Conservation (phyloP, 371 early-diverging fungal species). For the Mucor plumbeus region DNA sequence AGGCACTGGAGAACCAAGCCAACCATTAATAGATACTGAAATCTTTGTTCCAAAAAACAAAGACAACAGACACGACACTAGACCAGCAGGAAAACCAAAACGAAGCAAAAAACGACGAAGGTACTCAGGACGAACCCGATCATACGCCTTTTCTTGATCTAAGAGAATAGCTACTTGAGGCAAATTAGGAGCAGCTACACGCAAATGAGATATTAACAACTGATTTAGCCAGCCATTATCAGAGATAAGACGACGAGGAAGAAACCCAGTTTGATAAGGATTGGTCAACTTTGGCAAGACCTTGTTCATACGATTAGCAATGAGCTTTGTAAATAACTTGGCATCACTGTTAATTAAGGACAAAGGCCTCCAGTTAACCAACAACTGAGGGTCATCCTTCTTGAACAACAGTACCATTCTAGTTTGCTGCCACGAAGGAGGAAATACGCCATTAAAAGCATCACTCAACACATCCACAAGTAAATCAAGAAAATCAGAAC, state of each 20-base stretch:
- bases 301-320: conserved; percentile 19
- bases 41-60: conserved; percentile 11
- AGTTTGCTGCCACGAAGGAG: conserved; percentile 20
- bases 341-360: conserved; percentile 37
- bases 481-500: conserved; percentile 4
- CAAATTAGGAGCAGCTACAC: neutral
- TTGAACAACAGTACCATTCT: conserved; percentile 27
- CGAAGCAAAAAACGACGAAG: neutral
- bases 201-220: conserved; percentile 13
- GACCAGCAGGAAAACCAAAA: conserved; percentile 16
- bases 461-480: conserved; percentile 16
- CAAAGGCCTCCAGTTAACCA: conserved; percentile 34
- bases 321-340: conserved; percentile 29
- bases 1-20: neutral
- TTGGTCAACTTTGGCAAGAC: conserved; percentile 7
- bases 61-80: neutral
- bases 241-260: conserved; percentile 20
- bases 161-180: conserved; percentile 8
- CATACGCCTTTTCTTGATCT: conserved; percentile 5
- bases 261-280: conserved; percentile 23
- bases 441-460: conserved; percentile 23
- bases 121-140: conserved; percentile 21
- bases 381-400: conserved; percentile 19
- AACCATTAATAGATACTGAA: conserved; percentile 22
- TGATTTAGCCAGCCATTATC: conserved; percentile 26